Base-by-base conservation (phyloP, 106 monocot genomes). In the Dioscorea zingiberensis region DNA sequence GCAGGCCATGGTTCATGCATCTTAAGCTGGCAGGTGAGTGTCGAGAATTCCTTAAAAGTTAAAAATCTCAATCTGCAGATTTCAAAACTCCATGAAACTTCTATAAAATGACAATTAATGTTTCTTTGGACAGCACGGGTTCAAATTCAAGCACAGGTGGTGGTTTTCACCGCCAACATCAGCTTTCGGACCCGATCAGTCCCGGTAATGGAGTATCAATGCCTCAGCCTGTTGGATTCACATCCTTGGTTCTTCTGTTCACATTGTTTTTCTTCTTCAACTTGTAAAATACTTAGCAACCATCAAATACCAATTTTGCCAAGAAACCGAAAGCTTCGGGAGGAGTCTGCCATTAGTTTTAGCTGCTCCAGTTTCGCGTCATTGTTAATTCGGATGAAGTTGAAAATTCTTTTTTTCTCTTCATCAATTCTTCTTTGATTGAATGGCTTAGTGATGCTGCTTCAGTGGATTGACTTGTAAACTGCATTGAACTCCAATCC, bases 21-120 rank as follows among this genome's bases (percentile, higher is more conserved):
- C 61, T 94, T 89, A n/a, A 62, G 77, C 81, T 3, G 94, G 94
- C 74, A 89, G 89, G 94, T 94, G 38, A 74, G 71, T 74, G 16
- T 4, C 28, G 21, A n/a, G 1, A 38, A 44, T 44, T 63, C 11
- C 13, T 63, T 51, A 51, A n/a, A n/a, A n/a, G n/a, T n/a, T n/a
- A n/a, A 19, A 51, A 51, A 51, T 18, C 19, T 51, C 1, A 51
- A 51, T 19, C 19, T 16, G 15, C 19, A 16, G 19, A 51, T 51
- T 19, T 1, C 51, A 51, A 51, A 51, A 51, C 51, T 51, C 15
- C 12, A 51, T 51, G 15, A 51, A 51, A 18, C 19, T 19, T 51
- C 0, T 5, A 18, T 16, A 18, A 19, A 51, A 51, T 51, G 51
- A 51, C 44, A 4, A 32, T 17, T 44, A 32, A 24, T 72, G 14